Base-by-base conservation (phyloP, 257 asterid genomes). In the Salvia miltiorrhiza region DNA sequence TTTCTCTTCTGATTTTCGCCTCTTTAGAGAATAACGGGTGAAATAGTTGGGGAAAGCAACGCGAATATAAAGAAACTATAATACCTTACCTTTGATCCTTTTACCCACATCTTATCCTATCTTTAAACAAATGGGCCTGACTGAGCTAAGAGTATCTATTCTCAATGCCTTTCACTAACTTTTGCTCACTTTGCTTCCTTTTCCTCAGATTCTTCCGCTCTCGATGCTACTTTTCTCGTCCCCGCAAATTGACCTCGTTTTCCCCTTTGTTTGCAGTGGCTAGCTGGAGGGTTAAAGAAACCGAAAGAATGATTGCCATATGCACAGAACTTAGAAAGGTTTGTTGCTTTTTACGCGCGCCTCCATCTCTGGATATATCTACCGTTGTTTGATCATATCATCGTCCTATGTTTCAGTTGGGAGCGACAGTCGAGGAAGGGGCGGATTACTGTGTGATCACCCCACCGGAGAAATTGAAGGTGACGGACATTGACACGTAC, bases 201-300 rank as follows among this genome's bases (percentile, higher is more conserved):
- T 50, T 72, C 20, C 39, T 50, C 44, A 28, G 40, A 70, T 58
- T 70, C 62, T 45, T 33, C 65, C n/a, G 28, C 64, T 24, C 52
- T 67, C 11, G 26, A 37, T 45, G 19, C 43, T 70, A 28, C 49
- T 45, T 56, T 33, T 32, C 63, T 14, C 24, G 11, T 62, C 43
- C 39, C 41, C 39, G 16, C 9, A 54, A 48, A 64, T 20, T 39
- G 43, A 21, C 16, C 26, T 57, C 37, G 41, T 12, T 53, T 50
- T 57, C n/a, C 9, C 28, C 16, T 59, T 39, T 67, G 37, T 54
- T 74, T 23, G 32, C 87, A 91, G 99, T 94, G 86, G 99, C 97
- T 52, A 94, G 99, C 87, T 94, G 99, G 99, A 94, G 99, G 78
- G 99, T 93, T 33, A 93, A 93, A 89, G 98, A 93, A 87, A 88